Percentiles rank a stretch among this genome's conserved stretches.
Evolutionary conservation across 257 asterid species (phyloP).

Genomic region (Solanum medicagineum): DNA sequence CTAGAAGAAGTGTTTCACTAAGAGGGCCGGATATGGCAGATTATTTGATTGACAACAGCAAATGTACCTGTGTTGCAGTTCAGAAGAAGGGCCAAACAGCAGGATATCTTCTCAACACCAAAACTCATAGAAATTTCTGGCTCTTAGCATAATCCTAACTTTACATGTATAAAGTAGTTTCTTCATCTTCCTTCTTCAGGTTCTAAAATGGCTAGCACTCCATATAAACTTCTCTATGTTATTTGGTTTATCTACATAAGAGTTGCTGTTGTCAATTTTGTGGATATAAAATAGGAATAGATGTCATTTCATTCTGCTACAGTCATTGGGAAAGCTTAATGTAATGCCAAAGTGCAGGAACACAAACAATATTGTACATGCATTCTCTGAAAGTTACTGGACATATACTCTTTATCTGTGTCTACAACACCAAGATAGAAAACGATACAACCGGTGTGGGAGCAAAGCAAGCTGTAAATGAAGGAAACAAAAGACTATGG

Average conservation of each 20-base stretch:
- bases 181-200: background rate
- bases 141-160: constrained; percentile 38
- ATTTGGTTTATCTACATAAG: background rate
- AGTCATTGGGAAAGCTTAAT: background rate
- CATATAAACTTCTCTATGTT: background rate
- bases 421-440: background rate
- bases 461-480: background rate
- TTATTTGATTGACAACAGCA: constrained; percentile 55
- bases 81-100: constrained; percentile 64
- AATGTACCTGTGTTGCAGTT: constrained; percentile 68
- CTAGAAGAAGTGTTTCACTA: constrained; percentile 32
- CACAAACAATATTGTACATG: background rate
- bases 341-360: background rate
- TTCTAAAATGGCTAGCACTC: background rate
- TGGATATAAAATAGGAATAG: background rate
- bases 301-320: background rate
- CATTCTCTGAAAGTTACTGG: background rate
- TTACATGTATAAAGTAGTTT: background rate
- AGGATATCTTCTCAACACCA: constrained; percentile 67
- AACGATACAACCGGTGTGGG: background rate
- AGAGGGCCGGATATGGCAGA: constrained; percentile 62
- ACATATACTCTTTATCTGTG: background rate
- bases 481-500: background rate
- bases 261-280: background rate
- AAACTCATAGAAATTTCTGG: constrained; percentile 68